Percentiles rank a stretch among this genome's conserved stretches.
Evolutionary conservation across 495 filamentous ascomycete species (phyloP).

Genomic region (Hamigera avellanea): DNA sequence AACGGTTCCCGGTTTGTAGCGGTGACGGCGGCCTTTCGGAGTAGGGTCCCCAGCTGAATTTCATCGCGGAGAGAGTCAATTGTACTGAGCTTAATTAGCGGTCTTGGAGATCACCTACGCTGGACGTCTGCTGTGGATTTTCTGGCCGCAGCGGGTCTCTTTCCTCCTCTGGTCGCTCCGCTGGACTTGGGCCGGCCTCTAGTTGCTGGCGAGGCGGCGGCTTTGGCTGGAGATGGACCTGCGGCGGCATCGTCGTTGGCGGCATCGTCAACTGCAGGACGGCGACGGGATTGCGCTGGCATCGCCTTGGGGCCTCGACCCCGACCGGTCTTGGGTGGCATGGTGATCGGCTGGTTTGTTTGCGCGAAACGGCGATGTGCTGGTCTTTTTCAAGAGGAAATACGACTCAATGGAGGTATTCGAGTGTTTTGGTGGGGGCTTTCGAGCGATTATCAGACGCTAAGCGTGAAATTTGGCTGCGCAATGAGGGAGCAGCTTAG

Average conservation of each 20-base stretch:
- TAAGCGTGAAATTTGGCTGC: too few relatives aligned
- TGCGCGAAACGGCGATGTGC: neutral
- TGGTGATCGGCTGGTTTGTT: constrained; percentile 3
- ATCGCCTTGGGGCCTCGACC: constrained; percentile 6
- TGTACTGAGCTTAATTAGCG: neutral
- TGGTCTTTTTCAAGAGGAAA: neutral
- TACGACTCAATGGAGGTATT: too few relatives aligned
- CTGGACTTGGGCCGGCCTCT: constrained; percentile 9
- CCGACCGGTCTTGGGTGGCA: constrained; percentile 18
- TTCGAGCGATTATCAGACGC: too few relatives aligned
- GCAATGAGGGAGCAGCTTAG: too few relatives aligned
- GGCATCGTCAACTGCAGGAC: neutral
- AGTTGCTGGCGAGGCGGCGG: constrained; percentile 2
- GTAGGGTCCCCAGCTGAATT: constrained; percentile 58
- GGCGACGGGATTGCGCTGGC: neutral
- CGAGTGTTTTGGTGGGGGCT: too few relatives aligned
- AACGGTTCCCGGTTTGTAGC: constrained; percentile 76
- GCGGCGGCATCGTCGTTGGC: constrained; percentile 3
- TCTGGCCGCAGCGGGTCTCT: constrained; percentile 8
- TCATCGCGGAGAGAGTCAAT: constrained; percentile 3
- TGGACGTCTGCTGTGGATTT: constrained; percentile 23
- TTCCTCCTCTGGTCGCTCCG: constrained; percentile 8
- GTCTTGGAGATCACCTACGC: constrained; percentile 21
- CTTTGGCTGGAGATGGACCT: constrained; percentile 9
- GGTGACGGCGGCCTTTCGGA: constrained; percentile 46